A percentile compares a stretch with the other conserved stretches of the same genome.
Conservation (phyloP, 73 alveolate genomes). For the Tetrahymena borealis region DNA sequence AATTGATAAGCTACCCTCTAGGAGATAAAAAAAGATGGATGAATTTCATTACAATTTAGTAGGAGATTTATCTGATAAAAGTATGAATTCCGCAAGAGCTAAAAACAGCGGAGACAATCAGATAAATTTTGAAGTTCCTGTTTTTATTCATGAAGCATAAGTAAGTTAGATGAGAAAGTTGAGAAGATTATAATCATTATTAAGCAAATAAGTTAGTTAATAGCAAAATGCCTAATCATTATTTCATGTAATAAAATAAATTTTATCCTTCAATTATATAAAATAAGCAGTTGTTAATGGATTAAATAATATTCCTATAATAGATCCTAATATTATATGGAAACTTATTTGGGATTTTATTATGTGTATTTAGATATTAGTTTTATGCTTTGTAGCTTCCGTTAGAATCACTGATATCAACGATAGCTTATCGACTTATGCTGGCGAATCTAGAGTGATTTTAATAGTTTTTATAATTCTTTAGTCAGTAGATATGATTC, state of each 20-base stretch:
- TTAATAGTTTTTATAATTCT: background rate
- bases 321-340: background rate
- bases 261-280: background rate
- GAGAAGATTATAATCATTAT: background rate
- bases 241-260: background rate
- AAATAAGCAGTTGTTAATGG: background rate
- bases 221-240: background rate
- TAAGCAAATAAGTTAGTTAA: background rate
- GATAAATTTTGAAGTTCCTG: background rate
- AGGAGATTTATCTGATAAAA: background rate
- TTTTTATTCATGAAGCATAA: background rate
- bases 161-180: background rate
- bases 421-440: background rate
- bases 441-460: background rate
- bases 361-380: background rate
- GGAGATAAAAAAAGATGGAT: background rate
- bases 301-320: background rate
- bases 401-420: background rate
- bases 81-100: background rate
- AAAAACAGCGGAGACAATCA: background rate
- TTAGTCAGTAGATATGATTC: background rate
- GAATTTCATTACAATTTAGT: background rate
- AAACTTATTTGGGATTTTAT: background rate
- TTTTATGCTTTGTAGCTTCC: background rate
- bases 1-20: background rate